Evolutionary conservation across 2,329 filamentous ascomycete genomes (phyloP).

Genomic region (Aspergillus tamarii): DNA sequence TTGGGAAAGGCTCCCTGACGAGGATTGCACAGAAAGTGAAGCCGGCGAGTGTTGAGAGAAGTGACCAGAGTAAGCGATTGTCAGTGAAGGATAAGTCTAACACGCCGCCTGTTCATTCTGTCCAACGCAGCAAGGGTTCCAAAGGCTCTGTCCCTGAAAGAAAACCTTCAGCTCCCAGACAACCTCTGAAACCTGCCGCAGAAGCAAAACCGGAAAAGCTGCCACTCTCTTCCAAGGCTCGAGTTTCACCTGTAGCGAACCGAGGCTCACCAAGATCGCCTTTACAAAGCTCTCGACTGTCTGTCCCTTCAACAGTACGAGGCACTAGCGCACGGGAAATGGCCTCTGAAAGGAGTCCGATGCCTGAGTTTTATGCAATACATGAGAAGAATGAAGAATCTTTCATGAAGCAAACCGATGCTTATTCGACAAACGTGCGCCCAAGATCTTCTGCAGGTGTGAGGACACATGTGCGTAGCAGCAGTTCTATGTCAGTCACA

Average conservation of each 20-base stretch:
- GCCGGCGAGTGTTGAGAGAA: slow-evolving; percentile 29
- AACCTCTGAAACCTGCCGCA: slow-evolving; percentile 10
- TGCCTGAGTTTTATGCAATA: slow-evolving; percentile 38
- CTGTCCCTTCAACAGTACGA: slow-evolving; percentile 24
- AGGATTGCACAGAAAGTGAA: slow-evolving; percentile 42
- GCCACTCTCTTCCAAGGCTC: slow-evolving; percentile 2
- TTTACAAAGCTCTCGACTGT: slow-evolving; percentile 26
- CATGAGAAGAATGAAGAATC: slow-evolving; percentile 45
- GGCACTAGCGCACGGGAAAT: slow-evolving; percentile 20
- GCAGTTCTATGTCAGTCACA: slow-evolving; percentile 46
- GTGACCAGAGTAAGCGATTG: slow-evolving; percentile 25
- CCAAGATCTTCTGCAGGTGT: slow-evolving; percentile 44
- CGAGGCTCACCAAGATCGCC: slow-evolving; percentile 33
- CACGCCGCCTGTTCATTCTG: slow-evolving; percentile 3
- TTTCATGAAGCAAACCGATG: slow-evolving; percentile 45
- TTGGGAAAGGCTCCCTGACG: slow-evolving; percentile 32
- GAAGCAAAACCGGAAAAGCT: slow-evolving; percentile 18
- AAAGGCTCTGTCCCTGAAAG: slow-evolving; percentile 25
- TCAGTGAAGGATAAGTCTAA: slow-evolving; percentile 23
- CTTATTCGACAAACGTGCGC: slow-evolving; percentile 43
- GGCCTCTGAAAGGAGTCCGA: slow-evolving; percentile 22
- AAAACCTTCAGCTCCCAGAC: slow-evolving; percentile 18
- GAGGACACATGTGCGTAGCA: slow-evolving; percentile 46
- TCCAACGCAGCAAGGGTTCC: slow-evolving; percentile 21
- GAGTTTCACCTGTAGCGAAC: slow-evolving; percentile 28